Conservation (phyloP, 306 rosid species). For the Corylus americana region DNA sequence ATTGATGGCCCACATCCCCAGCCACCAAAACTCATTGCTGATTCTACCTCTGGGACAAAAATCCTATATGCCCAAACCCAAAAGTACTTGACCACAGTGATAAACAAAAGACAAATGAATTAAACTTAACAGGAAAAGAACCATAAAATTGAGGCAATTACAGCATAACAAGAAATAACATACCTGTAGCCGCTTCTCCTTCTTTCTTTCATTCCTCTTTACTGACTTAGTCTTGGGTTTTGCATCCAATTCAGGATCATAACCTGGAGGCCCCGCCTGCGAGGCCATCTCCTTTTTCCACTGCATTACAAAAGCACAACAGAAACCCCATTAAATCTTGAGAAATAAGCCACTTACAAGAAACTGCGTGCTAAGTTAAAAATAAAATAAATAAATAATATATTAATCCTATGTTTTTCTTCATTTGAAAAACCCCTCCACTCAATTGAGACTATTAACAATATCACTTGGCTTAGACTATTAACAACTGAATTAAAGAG, state of each 20-base stretch:
- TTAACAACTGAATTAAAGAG: not conserved
- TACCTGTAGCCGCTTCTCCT: constrained; percentile 90
- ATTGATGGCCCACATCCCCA: too few relatives aligned
- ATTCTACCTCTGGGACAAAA: too few relatives aligned
- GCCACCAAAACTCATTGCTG: too few relatives aligned
- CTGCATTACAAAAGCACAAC: constrained; percentile 43
- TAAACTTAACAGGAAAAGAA: not conserved
- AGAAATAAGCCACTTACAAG: not conserved
- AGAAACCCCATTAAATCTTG: not conserved
- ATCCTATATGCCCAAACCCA: not conserved
- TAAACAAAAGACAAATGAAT: not conserved
- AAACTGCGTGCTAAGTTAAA: not conserved
- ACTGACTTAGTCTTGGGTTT: constrained; percentile 82
- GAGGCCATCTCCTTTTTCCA: constrained; percentile 76
- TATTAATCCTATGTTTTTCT: not conserved
- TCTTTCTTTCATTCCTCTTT: constrained; percentile 90
- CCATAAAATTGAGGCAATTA: not conserved
- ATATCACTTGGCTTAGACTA: not conserved
- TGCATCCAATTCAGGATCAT: constrained; percentile 51
- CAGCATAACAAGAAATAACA: not conserved
- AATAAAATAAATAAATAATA: not conserved
- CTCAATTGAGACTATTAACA: not conserved
- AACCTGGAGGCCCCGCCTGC: constrained; percentile 81
- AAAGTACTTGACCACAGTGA: not conserved
- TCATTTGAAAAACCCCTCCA: not conserved